Evolutionary conservation across 73 alveolate genomes (phyloP).

Genomic region (Tetrahymena malaccensis): DNA sequence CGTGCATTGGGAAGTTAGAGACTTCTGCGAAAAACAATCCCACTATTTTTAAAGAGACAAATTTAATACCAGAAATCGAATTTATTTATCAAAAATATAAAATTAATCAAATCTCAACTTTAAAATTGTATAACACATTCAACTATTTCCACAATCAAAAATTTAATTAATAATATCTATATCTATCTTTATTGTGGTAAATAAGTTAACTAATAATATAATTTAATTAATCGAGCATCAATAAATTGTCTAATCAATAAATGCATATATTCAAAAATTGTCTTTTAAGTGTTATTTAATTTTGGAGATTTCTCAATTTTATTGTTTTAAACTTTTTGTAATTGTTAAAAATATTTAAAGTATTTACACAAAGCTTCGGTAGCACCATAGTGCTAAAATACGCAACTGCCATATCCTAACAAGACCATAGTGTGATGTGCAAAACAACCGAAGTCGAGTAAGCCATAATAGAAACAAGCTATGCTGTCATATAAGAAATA

Average conservation of each 20-base stretch:
- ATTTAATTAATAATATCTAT: too few relatives aligned
- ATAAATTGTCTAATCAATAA: too few relatives aligned
- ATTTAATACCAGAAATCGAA: neutral
- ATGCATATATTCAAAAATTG: too few relatives aligned
- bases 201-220: too few relatives aligned
- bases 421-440: slow-evolving; percentile 32
- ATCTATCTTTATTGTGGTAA: neutral
- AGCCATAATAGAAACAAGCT: slow-evolving; percentile 35
- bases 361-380: neutral
- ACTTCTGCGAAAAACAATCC: slow-evolving; percentile 42
- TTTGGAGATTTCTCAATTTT: neutral
- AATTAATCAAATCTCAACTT: too few relatives aligned
- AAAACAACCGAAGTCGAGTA: slow-evolving; percentile 17
- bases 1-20: slow-evolving; percentile 46
- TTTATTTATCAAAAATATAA: neutral
- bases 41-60: neutral
- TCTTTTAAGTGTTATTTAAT: too few relatives aligned
- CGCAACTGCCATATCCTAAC: slow-evolving; percentile 14
- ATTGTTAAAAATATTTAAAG: neutral
- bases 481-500: slow-evolving; percentile 25
- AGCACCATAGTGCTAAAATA: neutral
- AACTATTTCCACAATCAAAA: neutral
- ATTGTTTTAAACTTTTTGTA: neutral
- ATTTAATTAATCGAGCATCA: neutral
- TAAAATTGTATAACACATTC: too few relatives aligned